Base-by-base conservation (phyloP, 2,329 filamentous ascomycete species). In the Escovopsis sp. region DNA sequence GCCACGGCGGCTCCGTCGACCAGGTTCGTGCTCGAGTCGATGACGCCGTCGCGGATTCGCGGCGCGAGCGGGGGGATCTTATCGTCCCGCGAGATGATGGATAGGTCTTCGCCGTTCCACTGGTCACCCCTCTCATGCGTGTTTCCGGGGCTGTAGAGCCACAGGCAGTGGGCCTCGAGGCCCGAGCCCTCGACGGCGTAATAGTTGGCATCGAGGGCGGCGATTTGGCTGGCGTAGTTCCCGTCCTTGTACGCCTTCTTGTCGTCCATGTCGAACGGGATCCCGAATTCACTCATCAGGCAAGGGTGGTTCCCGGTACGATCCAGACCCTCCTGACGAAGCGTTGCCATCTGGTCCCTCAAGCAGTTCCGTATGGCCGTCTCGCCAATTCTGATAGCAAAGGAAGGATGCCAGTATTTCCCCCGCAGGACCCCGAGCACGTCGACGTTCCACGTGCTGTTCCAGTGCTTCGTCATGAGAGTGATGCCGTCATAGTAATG, bases 401-500 rank as follows among this genome's bases (percentile, higher is more conserved):
- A 88, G 1, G 84, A 84, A 11, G 90, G 90, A 16, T 79, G 81
- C 45, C 82, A 66, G 51, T 98, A 98, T 44, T 79, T 79, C 11
- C 90, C 90, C 31, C 90, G 79, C 30, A 98, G 65, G 12, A 98
- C 73, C 3, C 90, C 90, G 34, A 98, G 76, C 4, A 98, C 84
- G 53, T 98, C 90, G 7, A 98, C 81, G 46, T 98, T 98, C 81
- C 90, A 98, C 13, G 80, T 76, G 27, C 87, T 80, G 52, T 96
- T 98, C 90, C 90, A 98, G 56, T 94, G 93, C 60, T 98, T 98
- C 11, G 85, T 96, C 70, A 98, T 82, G 4, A 98, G 66, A 0
- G 90, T 98, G 37, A 98, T 80, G 10, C 90, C 90, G 48, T 98
- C 90, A 55, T 98, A 98, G 53, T 84, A 98, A 57, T 98, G 90